Conservation (phyloP, 441 rosid genomes). For the Adansonia rubrostipa region DNA sequence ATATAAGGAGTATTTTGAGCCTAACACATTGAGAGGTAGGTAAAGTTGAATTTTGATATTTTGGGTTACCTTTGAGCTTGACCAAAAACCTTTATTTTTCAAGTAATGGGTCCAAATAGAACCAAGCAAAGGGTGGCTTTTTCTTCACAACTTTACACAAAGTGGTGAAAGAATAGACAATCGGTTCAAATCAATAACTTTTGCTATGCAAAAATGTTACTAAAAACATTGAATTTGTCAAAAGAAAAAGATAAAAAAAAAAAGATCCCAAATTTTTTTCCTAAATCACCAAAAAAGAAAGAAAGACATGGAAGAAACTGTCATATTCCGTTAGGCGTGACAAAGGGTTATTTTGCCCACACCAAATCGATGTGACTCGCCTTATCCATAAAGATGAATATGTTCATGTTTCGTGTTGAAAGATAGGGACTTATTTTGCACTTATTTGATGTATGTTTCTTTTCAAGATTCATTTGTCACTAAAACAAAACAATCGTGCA, state of each 20-base stretch:
- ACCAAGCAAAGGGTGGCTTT: neutral
- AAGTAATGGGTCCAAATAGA: constrained; percentile 13
- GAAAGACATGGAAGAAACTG: neutral
- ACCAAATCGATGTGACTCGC: constrained; percentile 33
- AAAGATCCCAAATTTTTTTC: neutral
- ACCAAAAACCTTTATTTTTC: neutral
- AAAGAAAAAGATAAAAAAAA: neutral
- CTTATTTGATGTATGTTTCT: constrained; percentile 4
- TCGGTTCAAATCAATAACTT: constrained; percentile 12
- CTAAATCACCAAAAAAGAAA: neutral
- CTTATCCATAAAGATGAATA: constrained; percentile 39
- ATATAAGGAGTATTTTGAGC: neutral
- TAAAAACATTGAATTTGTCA: neutral
- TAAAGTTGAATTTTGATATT: neutral
- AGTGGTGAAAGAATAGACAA: constrained; percentile 6
- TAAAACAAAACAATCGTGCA: constrained; percentile 10
- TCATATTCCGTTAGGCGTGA: constrained; percentile 34
- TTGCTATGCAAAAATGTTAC: neutral
- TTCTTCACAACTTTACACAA: neutral
- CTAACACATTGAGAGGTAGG: neutral
- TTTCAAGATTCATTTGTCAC: constrained; percentile 31
- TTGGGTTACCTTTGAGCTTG: neutral
- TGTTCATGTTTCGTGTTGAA: constrained; percentile 32
- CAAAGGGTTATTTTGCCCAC: constrained; percentile 26
- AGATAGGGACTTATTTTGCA: constrained; percentile 23